phyloP scores from a whole-genome alignment of 1,139 yeast species.

The Hyphopichia wangnamkhiaoensis region DNA sequence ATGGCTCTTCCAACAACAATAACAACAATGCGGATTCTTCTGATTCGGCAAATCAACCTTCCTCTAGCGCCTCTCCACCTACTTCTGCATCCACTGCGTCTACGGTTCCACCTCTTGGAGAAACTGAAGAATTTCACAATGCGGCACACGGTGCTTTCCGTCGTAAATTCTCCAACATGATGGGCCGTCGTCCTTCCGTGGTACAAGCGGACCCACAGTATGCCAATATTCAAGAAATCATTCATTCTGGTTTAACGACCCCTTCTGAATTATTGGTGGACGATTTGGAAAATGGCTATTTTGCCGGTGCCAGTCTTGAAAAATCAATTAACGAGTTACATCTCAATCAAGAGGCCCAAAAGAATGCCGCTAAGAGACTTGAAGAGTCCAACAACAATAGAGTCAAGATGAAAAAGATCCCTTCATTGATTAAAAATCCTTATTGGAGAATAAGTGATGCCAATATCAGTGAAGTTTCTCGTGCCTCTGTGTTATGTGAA shows the following conservation, averaged over 20 bases:
- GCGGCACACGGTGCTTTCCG: slow-evolving; percentile 30
- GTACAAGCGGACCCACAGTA: slow-evolving; percentile 41
- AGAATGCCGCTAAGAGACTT: slow-evolving; percentile 6
- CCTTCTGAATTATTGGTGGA: slow-evolving; percentile 47
- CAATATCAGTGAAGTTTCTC: slow-evolving; percentile 61
- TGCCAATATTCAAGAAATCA: slow-evolving; percentile 40
- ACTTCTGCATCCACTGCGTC: not conserved
- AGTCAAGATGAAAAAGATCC: slow-evolving; percentile 51
- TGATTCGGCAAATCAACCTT: not conserved
- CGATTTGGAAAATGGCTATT: slow-evolving; percentile 28
- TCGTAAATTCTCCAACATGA: slow-evolving; percentile 37
- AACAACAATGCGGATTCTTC: not conserved
- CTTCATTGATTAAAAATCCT: slow-evolving; percentile 57
- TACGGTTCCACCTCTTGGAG: not conserved
- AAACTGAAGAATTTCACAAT: slow-evolving; percentile 20
- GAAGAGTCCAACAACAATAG: slow-evolving; percentile 13
- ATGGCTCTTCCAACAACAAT: slow-evolving; percentile 1
- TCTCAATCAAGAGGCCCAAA: slow-evolving; percentile 3
- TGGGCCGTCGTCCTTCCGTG: slow-evolving; percentile 48
- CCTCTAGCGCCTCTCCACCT: not conserved
- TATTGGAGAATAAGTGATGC: slow-evolving; percentile 91
- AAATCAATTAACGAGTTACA: slow-evolving; percentile 3
- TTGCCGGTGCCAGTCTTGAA: slow-evolving; percentile 13
- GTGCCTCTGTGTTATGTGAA: slow-evolving; percentile 63
- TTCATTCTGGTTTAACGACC: slow-evolving; percentile 42